phyloP scores from a whole-genome alignment of 2,329 filamentous ascomycete genomes.

The Ophiostoma pallidulum region DNA sequence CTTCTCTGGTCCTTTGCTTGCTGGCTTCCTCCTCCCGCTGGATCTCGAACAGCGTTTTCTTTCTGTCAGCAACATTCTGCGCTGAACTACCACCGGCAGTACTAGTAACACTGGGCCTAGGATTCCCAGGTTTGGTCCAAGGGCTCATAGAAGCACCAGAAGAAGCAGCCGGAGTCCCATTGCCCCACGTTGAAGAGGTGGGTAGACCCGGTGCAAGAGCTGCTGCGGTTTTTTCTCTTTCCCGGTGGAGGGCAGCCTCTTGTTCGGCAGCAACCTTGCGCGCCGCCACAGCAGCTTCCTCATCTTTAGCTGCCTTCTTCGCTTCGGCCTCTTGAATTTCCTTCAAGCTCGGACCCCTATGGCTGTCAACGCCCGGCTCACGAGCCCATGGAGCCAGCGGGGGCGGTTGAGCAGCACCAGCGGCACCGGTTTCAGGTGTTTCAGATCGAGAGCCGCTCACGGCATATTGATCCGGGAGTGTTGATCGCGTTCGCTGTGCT shows the following conservation, averaged over 20 bases:
- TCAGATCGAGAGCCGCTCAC: constrained; percentile 61
- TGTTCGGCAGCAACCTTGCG: constrained; percentile 73
- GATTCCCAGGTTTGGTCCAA: constrained; percentile 55
- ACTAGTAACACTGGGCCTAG: constrained; percentile 29
- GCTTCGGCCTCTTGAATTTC: constrained; percentile 96
- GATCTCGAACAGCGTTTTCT: constrained; percentile 92
- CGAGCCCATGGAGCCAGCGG: constrained; percentile 94
- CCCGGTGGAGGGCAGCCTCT: constrained; percentile 53
- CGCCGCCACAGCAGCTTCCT: constrained; percentile 68
- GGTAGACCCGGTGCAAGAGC: constrained; percentile 70
- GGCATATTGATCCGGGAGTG: constrained; percentile 64
- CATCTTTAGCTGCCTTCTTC: constrained; percentile 79
- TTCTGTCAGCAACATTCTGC: constrained; percentile 35
- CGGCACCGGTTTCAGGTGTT: constrained; percentile 50
- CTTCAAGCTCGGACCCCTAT: constrained; percentile 83
- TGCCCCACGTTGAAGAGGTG: constrained; percentile 82
- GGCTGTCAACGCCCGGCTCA: constrained; percentile 58
- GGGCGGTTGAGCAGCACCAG: constrained; percentile 39
- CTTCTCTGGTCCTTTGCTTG: constrained; percentile 62
- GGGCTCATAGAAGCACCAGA: constrained; percentile 48
- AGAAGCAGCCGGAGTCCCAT: constrained; percentile 60
- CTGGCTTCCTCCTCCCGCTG: constrained; percentile 90
- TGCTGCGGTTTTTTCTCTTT: constrained; percentile 47
- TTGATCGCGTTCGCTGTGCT: constrained; percentile 74
- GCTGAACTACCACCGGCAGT: constrained; percentile 21